Base-by-base conservation (phyloP, 2,329 filamentous ascomycete species). In the Paramyrothecium roridum region DNA sequence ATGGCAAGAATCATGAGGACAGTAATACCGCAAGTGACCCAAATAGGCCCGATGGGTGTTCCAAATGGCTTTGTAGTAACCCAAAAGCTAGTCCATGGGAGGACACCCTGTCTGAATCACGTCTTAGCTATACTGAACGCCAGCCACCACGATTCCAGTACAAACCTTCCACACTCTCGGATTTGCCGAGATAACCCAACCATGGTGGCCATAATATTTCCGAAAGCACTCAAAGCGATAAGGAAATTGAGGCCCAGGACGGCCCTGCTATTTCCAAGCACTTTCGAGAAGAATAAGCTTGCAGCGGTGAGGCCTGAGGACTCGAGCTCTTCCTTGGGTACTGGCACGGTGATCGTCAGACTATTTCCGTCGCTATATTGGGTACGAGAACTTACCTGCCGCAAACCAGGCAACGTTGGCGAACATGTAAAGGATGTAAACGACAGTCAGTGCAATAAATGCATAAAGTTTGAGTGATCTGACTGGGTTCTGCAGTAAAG, bases 361-460 rank as follows among this genome's bases (percentile, higher is more conserved):
- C n/a, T n/a, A n/a, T n/a, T n/a, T n/a, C n/a, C n/a, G n/a, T n/a
- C n/a, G n/a, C n/a, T n/a, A n/a, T n/a, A n/a, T n/a, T n/a, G n/a
- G n/a, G n/a, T n/a, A n/a, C n/a, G n/a, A n/a, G n/a, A n/a, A n/a
- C n/a, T n/a, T n/a, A n/a, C n/a, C n/a, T n/a, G n/a, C n/a, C n/a
- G 82, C 74, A 57, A 86, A 85, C 65, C 84, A 87, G 0, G 84
- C 84, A 30, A 87, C 70, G 54, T 86, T 86, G 57, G 78, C 81
- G 2, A 87, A 67, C 16, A 84, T 73, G 64, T 86, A 87, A 0
- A 86, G 68, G 1, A 79, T 66, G 0, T 80, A 75, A 1, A 85
- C 81, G 0, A 81, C 64, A 0, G 78, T 48, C 1, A 86, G 68
- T 0, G 83, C 81, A 2, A 77, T 62, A 1, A 76, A 72, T 7